phyloP scores from a whole-genome alignment of 2,329 filamentous ascomycete genomes.

The Drechslerella coelobrocha region DNA sequence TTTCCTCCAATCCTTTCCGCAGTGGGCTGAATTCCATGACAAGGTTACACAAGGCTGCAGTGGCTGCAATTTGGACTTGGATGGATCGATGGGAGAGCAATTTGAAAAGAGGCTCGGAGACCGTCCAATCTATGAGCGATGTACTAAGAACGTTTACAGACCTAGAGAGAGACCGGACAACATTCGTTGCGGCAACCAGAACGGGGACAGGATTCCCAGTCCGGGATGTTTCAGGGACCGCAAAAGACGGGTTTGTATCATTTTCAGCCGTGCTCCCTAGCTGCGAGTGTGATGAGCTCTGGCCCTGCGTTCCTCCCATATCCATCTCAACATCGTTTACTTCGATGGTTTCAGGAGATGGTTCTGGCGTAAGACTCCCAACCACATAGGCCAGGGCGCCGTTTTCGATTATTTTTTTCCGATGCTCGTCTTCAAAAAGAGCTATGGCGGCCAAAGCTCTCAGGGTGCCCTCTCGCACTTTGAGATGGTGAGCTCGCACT shows the following conservation, averaged over 20 bases:
- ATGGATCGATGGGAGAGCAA: slow-evolving; percentile 77
- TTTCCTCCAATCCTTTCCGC: slow-evolving; percentile 76
- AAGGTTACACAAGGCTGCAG: slow-evolving; percentile 82
- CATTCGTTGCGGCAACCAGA: slow-evolving; percentile 82
- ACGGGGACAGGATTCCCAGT: slow-evolving; percentile 82
- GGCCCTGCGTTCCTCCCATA: slow-evolving; percentile 31
- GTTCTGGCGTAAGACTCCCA: slow-evolving; percentile 75
- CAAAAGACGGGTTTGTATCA: slow-evolving; percentile 53
- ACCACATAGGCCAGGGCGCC: slow-evolving; percentile 83
- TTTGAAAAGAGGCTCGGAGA: slow-evolving; percentile 76
- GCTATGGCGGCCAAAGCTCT: slow-evolving; percentile 82
- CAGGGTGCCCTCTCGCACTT: slow-evolving; percentile 75
- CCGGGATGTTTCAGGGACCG: slow-evolving; percentile 57
- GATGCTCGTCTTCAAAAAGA: slow-evolving; percentile 80
- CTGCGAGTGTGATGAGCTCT: slow-evolving; percentile 15
- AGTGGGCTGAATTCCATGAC: slow-evolving; percentile 89
- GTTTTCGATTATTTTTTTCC: slow-evolving; percentile 80
- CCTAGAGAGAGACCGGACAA: slow-evolving; percentile 79
- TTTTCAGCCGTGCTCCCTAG: slow-evolving; percentile 28
- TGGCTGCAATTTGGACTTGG: slow-evolving; percentile 84
- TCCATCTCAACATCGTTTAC: slow-evolving; percentile 23
- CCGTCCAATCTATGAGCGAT: slow-evolving; percentile 81
- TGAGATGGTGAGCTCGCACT: slow-evolving; percentile 71
- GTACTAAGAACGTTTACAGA: slow-evolving; percentile 86
- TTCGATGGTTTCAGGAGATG: slow-evolving; percentile 52